Evolutionary conservation across 2,329 filamentous ascomycete genomes (phyloP).

Genomic region (Penicillium sp.): DNA sequence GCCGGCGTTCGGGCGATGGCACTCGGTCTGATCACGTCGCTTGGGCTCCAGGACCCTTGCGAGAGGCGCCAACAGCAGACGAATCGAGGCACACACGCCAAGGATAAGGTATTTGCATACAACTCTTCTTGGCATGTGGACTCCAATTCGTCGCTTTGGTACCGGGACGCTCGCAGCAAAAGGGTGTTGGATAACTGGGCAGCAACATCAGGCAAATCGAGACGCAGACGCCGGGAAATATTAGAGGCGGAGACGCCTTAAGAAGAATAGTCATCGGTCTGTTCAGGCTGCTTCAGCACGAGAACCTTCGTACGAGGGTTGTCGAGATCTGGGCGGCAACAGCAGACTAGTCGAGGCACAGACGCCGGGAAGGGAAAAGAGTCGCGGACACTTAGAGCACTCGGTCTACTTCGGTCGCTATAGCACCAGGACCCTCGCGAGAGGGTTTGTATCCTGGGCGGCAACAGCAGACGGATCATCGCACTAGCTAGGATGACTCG

Average conservation of each 20-base stretch:
- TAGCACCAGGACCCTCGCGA: not conserved
- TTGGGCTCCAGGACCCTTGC: not conserved
- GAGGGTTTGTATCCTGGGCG: not conserved
- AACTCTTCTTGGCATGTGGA: no score
- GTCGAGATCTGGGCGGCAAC: no score
- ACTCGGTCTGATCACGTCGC: not conserved
- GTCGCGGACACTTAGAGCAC: not conserved
- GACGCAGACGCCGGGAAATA: not conserved
- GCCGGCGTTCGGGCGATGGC: not conserved
- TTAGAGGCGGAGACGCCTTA: no score
- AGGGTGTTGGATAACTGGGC: no score
- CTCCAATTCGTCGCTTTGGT: no score
- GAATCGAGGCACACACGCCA: not conserved
- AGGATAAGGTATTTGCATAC: no score
- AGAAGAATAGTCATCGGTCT: not conserved
- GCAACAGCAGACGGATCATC: not conserved
- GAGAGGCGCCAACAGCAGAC: not conserved
- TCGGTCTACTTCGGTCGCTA: not conserved
- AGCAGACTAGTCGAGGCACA: no score
- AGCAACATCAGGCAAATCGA: no score
- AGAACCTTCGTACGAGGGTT: no score
- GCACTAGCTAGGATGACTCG: not conserved
- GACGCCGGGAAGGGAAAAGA: no score
- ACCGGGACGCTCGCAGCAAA: no score
- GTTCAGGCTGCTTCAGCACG: not conserved